Evolutionary conservation across 1,139 yeast species (phyloP).

Genomic region (Sugiyamaella paludigena): DNA sequence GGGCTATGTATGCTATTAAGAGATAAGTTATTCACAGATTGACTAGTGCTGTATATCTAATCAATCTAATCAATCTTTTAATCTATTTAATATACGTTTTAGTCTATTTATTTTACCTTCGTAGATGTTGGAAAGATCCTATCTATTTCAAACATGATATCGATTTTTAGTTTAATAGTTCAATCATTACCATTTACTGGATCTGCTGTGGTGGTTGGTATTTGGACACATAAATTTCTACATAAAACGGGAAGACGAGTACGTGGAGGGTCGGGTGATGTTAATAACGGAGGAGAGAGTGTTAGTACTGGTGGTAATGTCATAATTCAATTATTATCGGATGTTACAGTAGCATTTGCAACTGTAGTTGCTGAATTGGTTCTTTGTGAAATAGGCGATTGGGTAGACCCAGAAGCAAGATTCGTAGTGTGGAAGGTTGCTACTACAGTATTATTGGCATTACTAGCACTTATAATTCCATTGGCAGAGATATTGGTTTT

Average conservation of each 20-base stretch:
- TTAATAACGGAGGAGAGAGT: not conserved
- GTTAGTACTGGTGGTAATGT: not conserved
- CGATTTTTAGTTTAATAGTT: constrained; percentile 4
- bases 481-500: constrained; percentile 31
- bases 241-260: not conserved
- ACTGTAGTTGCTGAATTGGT: constrained; percentile 38
- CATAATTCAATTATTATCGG: constrained; percentile 18
- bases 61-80: too few species aligned
- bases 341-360: constrained; percentile 27
- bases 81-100: too few species aligned
- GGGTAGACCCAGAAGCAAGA: constrained; percentile 33
- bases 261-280: not conserved
- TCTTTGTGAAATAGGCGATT: constrained; percentile 41
- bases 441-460: constrained; percentile 33
- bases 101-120: too few species aligned
- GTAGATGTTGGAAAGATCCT: too few species aligned
- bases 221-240: constrained; percentile 19
- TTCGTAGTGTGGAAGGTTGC: constrained; percentile 36
- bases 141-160: not conserved
- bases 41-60: too few species aligned
- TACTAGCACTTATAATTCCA: constrained; percentile 39
- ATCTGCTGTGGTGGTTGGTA: constrained; percentile 17
- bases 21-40: too few species aligned
- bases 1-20: too few species aligned
- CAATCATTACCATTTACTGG: constrained; percentile 19